phyloP scores from a whole-genome alignment of 2,329 filamentous ascomycete genomes.

The Myriosclerotinia curreyana region DNA sequence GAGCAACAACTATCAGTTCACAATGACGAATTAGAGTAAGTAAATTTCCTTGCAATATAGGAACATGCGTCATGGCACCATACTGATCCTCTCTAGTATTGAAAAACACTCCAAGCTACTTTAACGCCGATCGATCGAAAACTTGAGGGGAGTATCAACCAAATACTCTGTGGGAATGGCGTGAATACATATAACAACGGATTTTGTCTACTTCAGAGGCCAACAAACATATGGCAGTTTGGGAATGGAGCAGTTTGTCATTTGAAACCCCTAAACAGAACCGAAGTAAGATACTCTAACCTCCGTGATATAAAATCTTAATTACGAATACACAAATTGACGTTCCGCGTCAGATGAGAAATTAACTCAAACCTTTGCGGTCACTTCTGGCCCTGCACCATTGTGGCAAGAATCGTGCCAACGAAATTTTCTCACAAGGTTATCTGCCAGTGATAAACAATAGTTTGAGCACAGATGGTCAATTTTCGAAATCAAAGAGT shows the following conservation, averaged over 20 bases:
- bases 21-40: background rate
- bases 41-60: background rate
- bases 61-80: background rate
- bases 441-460: background rate
- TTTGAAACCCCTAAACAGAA: background rate
- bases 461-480: background rate
- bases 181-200: background rate
- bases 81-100: background rate
- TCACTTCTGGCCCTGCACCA: background rate
- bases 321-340: too few relatives aligned
- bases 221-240: background rate
- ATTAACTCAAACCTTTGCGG: too few relatives aligned
- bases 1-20: background rate
- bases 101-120: background rate
- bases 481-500: background rate
- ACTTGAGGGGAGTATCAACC: background rate
- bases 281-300: background rate
- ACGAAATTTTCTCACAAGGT: background rate
- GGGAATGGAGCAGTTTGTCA: background rate
- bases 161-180: background rate
- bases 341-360: too few relatives aligned
- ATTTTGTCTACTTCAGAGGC: background rate
- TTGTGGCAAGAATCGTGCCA: background rate
- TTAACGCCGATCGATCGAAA: background rate
- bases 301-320: background rate